A percentile compares a stretch with the other conserved stretches of the same genome.
phyloP scores from a whole-genome alignment of 495 filamentous ascomycete genomes.

The Neurospora tetrasperma region DNA sequence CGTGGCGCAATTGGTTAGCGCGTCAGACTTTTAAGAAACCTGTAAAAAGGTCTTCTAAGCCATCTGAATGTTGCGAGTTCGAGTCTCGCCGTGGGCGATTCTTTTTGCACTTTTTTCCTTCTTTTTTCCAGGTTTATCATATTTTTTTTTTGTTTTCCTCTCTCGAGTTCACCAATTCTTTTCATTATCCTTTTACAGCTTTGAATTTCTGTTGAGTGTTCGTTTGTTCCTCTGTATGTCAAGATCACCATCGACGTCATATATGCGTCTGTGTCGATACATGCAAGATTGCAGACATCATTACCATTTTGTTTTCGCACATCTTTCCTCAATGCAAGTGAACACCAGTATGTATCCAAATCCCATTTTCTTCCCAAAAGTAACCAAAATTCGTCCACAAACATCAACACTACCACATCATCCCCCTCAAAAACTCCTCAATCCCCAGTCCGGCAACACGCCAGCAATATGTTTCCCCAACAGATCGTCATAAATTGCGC shows the following conservation, averaged over 20 bases:
- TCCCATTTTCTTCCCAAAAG: not conserved
- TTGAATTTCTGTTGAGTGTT: not conserved
- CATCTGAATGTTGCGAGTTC: conserved; percentile 6
- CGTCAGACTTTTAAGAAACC: conserved; percentile 4
- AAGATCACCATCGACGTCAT: not conserved
- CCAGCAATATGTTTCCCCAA: not conserved
- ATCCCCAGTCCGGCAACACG: not conserved
- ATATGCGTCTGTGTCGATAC: not conserved
- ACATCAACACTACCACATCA: not conserved
- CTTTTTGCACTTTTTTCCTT: not conserved
- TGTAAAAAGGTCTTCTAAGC: not conserved
- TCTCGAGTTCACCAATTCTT: not conserved
- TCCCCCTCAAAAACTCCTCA: not conserved
- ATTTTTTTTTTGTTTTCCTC: not conserved
- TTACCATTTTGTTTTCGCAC: no score
- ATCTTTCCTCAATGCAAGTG: not conserved
- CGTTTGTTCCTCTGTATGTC: not conserved
- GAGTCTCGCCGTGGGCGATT: conserved; percentile 4
- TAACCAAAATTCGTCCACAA: no score
- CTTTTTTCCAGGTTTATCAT: no score
- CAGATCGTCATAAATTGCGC: not conserved
- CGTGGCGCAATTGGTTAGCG: conserved; percentile 1
- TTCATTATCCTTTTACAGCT: not conserved
- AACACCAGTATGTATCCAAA: not conserved
- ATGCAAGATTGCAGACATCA: no score